Base-by-base conservation (phyloP, 2,329 filamentous ascomycete genomes). In the Talaromyces piceae region DNA sequence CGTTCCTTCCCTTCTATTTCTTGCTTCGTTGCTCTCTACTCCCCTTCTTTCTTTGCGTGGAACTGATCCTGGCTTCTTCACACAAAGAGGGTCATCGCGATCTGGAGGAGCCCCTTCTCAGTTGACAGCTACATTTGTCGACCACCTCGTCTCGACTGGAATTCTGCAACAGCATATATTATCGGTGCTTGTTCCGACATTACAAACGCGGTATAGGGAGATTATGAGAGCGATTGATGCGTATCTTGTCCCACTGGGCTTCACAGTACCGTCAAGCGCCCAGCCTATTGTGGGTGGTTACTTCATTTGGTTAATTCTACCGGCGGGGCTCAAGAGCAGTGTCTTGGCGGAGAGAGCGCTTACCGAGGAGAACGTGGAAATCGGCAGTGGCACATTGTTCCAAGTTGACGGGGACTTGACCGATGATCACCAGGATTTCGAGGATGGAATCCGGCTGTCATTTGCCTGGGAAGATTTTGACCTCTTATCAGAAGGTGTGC, bases 281-380 rank as follows among this genome's bases (percentile, higher is more conserved):
- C 45, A 72, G 28, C 64, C 72, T 3, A 66, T 84, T 3, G 85
- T 84, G 26, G 90, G 90, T 0, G 90, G 90, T 0, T 95, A 91
- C 65, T 95, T 95, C 65, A 73, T 95, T 45, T 95, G 89, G 89
- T 67, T 94, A 23, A 76, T 74, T 1, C 67, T 95, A 4, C 83
- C 84, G 0, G 56, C 65, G 56, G 50, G 63, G 41, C 69, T 85
- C 49, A 73, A 76, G 7, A 81, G 77, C 30, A 70, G 69, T 27
- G 74, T 77, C 6, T 72, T 89, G 27, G 79, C 80, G 5, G 69
- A 75, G 58, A 72, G 73, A 33, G 84, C 84, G 13, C 71, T 77
- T 61, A 68, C 73, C 20, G 79, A 84, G 50, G 84, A 87, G 65
- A 81, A 82, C 44, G 66, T 94, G 51, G 75, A 83, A 23, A 73